These are phyloP conservation scores for Malassezia obtusa DNA, from an alignment of 1,284 basidiomycete genomes.

Conservation along the genomic window DNA sequence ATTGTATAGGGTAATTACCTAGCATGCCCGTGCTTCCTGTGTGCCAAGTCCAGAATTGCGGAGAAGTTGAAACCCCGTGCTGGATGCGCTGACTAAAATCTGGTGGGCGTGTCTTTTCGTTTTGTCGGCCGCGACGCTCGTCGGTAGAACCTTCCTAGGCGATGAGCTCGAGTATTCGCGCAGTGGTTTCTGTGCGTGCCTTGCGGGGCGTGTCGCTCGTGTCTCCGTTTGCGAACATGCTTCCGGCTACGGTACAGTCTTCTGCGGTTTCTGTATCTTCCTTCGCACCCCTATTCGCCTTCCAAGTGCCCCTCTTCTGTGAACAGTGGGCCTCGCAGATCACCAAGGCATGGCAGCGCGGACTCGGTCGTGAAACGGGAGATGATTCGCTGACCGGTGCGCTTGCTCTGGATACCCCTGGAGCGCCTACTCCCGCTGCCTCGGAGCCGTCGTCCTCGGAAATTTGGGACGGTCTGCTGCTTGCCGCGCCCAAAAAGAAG, in stretches of 20 bases:
- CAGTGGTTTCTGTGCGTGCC: background rate
- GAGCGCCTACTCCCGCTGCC: background rate
- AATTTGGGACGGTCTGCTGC: slow-evolving; percentile 67
- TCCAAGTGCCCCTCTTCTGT: background rate
- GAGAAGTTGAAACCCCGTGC: background rate
- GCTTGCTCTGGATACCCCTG: background rate
- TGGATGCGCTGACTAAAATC: background rate
- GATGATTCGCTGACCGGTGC: background rate
- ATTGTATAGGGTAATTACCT: slow-evolving; percentile 1
- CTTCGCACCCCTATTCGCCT: background rate
- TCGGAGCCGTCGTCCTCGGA: background rate
- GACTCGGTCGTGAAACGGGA: background rate
- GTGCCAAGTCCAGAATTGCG: background rate
- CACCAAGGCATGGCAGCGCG: background rate
- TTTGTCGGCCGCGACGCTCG: background rate
- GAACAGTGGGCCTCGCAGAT: background rate
- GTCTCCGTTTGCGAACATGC: background rate
- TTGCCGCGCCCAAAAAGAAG: slow-evolving; percentile 91
- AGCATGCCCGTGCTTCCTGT: background rate
- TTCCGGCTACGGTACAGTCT: background rate
- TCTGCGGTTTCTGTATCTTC: background rate
- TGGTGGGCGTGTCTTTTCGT: background rate
- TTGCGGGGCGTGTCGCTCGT: background rate
- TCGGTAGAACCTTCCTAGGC: background rate
- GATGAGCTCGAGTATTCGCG: background rate